Conservation (phyloP, 2,329 filamentous ascomycete genomes). For the Cyphellophora attinorum region DNA sequence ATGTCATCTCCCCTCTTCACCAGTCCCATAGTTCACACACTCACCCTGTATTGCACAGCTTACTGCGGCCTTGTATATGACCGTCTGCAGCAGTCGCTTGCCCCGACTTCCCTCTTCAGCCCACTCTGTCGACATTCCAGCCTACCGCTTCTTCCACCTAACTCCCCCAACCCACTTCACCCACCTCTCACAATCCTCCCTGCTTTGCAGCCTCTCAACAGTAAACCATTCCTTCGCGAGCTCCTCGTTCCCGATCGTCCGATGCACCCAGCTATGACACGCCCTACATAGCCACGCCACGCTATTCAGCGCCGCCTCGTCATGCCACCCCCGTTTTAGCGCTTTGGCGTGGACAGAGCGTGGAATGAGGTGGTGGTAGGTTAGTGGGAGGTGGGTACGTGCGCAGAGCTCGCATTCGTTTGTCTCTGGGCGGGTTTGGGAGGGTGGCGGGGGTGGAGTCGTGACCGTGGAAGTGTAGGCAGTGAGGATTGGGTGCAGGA, state of each 20-base stretch:
- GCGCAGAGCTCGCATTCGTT: conserved; percentile 66
- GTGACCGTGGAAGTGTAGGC: conserved; percentile 51
- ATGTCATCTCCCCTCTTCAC: too few species aligned
- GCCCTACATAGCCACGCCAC: conserved; percentile 81
- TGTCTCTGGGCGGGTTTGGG: conserved; percentile 39
- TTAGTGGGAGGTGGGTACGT: conserved; percentile 63
- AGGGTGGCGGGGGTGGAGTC: conserved; percentile 55
- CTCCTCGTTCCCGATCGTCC: conserved; percentile 65
- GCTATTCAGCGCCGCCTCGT: conserved; percentile 62
- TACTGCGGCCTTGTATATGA: too few species aligned
- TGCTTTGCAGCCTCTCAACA: conserved; percentile 58
- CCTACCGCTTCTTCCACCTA: conserved; percentile 58
- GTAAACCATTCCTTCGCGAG: conserved; percentile 64
- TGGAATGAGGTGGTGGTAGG: conserved; percentile 83
- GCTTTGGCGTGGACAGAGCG: conserved; percentile 65
- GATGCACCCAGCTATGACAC: conserved; percentile 75
- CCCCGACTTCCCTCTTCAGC: too few species aligned
- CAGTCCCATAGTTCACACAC: too few species aligned
- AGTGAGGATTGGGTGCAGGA: conserved; percentile 55
- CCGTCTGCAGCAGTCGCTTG: too few species aligned
- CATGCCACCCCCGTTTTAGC: conserved; percentile 70
- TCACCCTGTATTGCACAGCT: too few species aligned
- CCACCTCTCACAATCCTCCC: conserved; percentile 64
- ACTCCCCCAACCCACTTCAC: conserved; percentile 63
- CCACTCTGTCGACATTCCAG: too few species aligned